Percentiles rank a stretch among this genome's conserved stretches.
Conservation (phyloP, 176 grass and related monocot species). For the Cocos nucifera region DNA sequence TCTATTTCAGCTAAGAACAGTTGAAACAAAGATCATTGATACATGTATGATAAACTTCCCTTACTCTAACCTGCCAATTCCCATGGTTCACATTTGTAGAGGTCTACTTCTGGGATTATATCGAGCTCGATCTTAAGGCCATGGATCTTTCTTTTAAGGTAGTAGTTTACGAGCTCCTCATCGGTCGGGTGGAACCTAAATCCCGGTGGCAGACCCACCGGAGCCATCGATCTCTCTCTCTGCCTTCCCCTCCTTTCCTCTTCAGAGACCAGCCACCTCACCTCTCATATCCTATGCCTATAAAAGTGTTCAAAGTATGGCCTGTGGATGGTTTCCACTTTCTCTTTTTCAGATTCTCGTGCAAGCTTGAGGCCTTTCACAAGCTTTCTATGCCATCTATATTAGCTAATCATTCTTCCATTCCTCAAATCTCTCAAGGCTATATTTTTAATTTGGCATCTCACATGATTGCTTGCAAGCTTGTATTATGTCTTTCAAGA, state of each 20-base stretch:
- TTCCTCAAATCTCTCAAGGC: too few species aligned
- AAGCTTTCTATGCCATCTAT: constrained; percentile 14
- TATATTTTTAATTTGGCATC: too few species aligned
- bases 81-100: constrained; percentile 99
- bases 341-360: constrained; percentile 79
- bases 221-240: too few species aligned
- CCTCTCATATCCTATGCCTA: constrained; percentile 48
- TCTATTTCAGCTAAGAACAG: too few species aligned
- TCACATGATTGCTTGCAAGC: too few species aligned
- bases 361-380: constrained; percentile 54
- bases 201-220: constrained; percentile 41
- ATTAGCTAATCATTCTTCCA: too few species aligned
- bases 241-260: too few species aligned
- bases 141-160: constrained; percentile 98
- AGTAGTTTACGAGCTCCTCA: constrained; percentile 97
- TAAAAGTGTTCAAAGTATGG: constrained; percentile 49
- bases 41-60: background rate
- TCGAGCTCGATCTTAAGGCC: constrained; percentile 94
- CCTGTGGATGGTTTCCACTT: constrained; percentile 64
- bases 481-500: too few species aligned
- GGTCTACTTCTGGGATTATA: constrained; percentile 95
- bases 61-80: constrained; percentile 57
- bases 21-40: too few species aligned
- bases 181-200: constrained; percentile 98
- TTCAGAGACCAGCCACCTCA: constrained; percentile 46